These are phyloP conservation scores for Entomortierella lignicola DNA, from an alignment of 192 early-diverging fungal genomes.

Conservation along the genomic window DNA sequence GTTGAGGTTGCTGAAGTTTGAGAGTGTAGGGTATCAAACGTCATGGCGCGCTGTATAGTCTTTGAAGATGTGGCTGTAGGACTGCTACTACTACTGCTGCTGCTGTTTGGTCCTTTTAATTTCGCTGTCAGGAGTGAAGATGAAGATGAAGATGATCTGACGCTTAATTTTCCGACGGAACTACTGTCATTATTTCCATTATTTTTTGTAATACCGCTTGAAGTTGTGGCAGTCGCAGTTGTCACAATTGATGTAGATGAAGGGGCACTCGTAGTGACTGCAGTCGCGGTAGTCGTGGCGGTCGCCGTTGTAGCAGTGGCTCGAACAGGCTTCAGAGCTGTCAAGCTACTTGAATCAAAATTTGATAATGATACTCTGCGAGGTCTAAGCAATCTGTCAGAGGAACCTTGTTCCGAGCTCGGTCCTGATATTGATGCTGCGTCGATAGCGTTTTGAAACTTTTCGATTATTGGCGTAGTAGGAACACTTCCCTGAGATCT, in stretches of 20 bases:
- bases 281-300: constrained; percentile 5
- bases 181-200: not conserved
- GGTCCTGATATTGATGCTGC: not conserved
- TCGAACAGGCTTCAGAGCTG: constrained; percentile 32
- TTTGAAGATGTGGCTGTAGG: constrained; percentile 3
- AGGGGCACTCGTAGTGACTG: not conserved
- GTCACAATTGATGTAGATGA: constrained; percentile 9
- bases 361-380: constrained; percentile 40
- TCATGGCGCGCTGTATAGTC: constrained; percentile 41
- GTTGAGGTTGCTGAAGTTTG: constrained; percentile 22
- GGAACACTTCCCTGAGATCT: constrained; percentile 8
- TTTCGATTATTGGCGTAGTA: constrained; percentile 17
- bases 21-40: constrained; percentile 31
- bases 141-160: not conserved
- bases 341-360: constrained; percentile 40
- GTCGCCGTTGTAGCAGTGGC: constrained; percentile 11
- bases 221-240: constrained; percentile 7
- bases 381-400: not conserved
- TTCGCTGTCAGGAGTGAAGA: not conserved
- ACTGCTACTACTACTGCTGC: not conserved
- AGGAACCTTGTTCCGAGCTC: not conserved
- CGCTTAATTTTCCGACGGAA: not conserved
- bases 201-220: not conserved
- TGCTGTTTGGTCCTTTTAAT: not conserved
- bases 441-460: not conserved